Evolutionary conservation across 2,329 filamentous ascomycete species (phyloP).

Genomic region (Stagonosporopsis rhizophila): DNA sequence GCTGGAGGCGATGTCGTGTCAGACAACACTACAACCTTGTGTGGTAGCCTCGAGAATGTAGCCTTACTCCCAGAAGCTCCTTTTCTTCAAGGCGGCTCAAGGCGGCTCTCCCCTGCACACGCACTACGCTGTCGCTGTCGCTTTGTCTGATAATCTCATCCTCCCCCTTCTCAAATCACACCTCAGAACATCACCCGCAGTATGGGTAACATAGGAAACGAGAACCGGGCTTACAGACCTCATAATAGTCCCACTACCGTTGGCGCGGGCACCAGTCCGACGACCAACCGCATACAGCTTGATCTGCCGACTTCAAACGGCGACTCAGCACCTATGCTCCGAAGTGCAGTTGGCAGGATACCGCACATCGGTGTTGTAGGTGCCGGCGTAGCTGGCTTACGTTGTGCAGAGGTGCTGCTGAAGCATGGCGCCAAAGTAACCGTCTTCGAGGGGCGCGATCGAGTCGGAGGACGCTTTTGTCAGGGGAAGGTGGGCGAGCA

Average conservation of each 20-base stretch:
- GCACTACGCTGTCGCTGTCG: neutral
- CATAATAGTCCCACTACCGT: conserved; percentile 28
- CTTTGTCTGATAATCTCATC: neutral
- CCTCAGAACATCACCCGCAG: neutral
- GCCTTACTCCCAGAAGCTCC: neutral
- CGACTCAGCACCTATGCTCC: conserved; percentile 38
- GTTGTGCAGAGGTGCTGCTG: conserved; percentile 72
- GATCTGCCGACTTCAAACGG: conserved; percentile 42
- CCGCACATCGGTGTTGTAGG: conserved; percentile 72
- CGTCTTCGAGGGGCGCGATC: conserved; percentile 71
- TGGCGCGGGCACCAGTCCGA: conserved; percentile 9
- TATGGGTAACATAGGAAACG: conserved; percentile 35
- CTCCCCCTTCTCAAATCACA: neutral
- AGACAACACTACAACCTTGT: neutral
- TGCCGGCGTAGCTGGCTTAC: conserved; percentile 73
- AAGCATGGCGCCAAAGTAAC: conserved; percentile 71
- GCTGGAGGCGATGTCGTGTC: neutral
- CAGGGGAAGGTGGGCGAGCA: conserved; percentile 58
- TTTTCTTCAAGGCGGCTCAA: neutral
- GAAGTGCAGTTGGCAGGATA: conserved; percentile 43
- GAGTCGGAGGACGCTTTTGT: conserved; percentile 69
- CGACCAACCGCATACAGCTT: conserved; percentile 37
- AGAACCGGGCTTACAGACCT: conserved; percentile 39
- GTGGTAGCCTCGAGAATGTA: neutral
- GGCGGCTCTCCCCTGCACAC: neutral